Evolutionary conservation across 2,329 filamentous ascomycete species (phyloP).

Genomic region (Tolypocladium tundrense): DNA sequence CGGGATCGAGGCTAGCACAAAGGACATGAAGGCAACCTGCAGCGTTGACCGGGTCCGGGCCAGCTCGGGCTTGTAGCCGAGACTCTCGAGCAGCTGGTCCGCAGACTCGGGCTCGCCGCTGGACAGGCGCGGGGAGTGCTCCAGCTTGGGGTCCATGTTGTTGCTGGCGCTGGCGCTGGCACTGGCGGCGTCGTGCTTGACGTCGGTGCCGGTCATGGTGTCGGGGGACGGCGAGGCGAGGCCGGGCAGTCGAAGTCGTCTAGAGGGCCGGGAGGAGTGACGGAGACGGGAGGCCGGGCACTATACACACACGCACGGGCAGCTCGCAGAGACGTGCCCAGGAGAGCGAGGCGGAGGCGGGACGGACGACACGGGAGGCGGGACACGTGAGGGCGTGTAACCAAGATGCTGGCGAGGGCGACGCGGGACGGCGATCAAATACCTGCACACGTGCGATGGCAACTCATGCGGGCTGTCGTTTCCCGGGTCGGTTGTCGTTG

Average conservation of each 20-base stretch:
- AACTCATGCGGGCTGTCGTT: background rate
- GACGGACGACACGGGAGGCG: no score
- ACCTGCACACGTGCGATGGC: background rate
- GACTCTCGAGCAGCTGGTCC: slow-evolving; percentile 51
- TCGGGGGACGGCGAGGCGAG: background rate
- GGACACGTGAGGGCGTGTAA: background rate
- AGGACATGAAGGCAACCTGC: slow-evolving; percentile 67
- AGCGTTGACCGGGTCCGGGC: slow-evolving; percentile 54
- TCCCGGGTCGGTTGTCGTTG: background rate
- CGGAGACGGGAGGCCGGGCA: background rate
- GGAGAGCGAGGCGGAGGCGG: background rate
- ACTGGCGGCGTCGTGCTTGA: slow-evolving; percentile 12
- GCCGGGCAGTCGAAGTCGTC: background rate
- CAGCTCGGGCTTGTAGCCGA: slow-evolving; percentile 59
- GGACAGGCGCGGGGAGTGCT: slow-evolving; percentile 12
- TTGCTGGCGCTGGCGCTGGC: slow-evolving; percentile 8
- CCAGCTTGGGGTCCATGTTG: slow-evolving; percentile 16
- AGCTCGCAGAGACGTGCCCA: background rate
- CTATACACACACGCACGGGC: background rate
- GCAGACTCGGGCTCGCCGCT: slow-evolving; percentile 31
- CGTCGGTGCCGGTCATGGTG: slow-evolving; percentile 9
- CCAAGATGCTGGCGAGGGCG: background rate
- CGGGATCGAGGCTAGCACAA: slow-evolving; percentile 64
- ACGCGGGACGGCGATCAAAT: background rate
- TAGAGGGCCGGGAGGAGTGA: background rate